Base-by-base conservation (phyloP, 164 flowering plant species). In the Nymphaea thermarum region DNA sequence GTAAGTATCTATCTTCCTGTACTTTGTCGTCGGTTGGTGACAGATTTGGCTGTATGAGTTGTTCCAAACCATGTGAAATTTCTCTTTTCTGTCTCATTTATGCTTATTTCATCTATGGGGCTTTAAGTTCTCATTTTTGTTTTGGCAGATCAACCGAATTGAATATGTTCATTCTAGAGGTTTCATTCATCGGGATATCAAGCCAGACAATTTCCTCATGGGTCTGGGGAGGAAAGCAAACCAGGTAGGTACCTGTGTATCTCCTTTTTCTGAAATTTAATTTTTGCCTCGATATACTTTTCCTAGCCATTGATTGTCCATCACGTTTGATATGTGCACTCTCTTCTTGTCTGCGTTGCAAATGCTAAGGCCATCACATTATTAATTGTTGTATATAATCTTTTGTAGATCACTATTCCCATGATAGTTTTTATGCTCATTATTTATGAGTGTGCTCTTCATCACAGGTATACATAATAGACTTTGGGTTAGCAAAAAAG, bases 401-500 rank as follows among this genome's bases (percentile, higher is more conserved):
- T 51, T 51, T 51, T 8, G 14, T 51, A 51, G 57, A 15, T 8
- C 15, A 8, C 14, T 15, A 51, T 51, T 51, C 57, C 57, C 8
- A 8, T 4, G 57, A 8, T 51, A 51, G 8, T 51, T 51, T 51
- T 15, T 51, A 10, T 51, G 0, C 1, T 25, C 36, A 25, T 25
- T 67, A 43, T 67, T 66, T 41, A 43, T 17, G n/a, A 6, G 66
- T 18, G 12, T 69, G 60, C 43, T 63, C 42, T 69, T 63, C 65
- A 43, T 11, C 3, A 63, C 79, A 84, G 86, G 87, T 82, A 8
- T 84, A 82, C 69, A 75, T 81, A 45, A 82, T 84, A 71, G 86
- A 84, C 63, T 82, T 77, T 78, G 87, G 84, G 62, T 85, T 84
- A 68, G 87, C 86, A 18, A 84, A 84, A 72, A 84, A 80, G 65